phyloP scores from a whole-genome alignment of 225 moss, liverwort and hornwort genomes.

The Polytrichum commune region DNA sequence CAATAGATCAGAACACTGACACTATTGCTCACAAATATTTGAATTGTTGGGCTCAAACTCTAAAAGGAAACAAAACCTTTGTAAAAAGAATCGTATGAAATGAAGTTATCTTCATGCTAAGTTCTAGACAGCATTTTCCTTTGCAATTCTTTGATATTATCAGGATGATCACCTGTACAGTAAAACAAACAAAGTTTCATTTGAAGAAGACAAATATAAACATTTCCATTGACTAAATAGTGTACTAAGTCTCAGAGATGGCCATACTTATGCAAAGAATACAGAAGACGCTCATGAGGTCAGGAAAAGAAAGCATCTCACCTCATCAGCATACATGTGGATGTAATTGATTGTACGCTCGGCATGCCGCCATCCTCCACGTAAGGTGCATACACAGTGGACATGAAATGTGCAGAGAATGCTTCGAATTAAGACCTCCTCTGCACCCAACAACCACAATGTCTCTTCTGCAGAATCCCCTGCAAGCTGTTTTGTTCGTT shows the following conservation, averaged over 20 bases:
- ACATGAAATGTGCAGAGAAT: slow-evolving; percentile 34
- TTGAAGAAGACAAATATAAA: too few species aligned
- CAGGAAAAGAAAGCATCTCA: neutral
- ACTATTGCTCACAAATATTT: too few species aligned
- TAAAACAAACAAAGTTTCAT: too few species aligned
- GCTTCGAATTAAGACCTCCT: slow-evolving; percentile 27
- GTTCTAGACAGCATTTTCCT: neutral
- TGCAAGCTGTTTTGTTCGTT: slow-evolving; percentile 17
- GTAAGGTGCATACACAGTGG: slow-evolving; percentile 31
- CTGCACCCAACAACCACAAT: slow-evolving; percentile 31
- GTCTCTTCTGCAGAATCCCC: slow-evolving; percentile 13
- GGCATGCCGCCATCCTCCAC: slow-evolving; percentile 34
- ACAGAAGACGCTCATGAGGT: too few species aligned
- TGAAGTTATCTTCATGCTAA: neutral
- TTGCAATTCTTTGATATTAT: too few species aligned
- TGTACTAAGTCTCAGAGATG: too few species aligned
- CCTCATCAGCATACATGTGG: slow-evolving; percentile 35
- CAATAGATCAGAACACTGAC: too few species aligned
- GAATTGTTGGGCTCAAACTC: too few species aligned
- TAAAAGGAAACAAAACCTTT: too few species aligned
- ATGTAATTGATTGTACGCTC: slow-evolving; percentile 37
- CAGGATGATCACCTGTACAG: too few species aligned
- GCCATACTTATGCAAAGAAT: too few species aligned
- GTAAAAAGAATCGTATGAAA: neutral
- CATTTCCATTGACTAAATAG: too few species aligned